Evolutionary conservation across 441 rosid genomes (phyloP).

Genomic region (California macrophylla): DNA sequence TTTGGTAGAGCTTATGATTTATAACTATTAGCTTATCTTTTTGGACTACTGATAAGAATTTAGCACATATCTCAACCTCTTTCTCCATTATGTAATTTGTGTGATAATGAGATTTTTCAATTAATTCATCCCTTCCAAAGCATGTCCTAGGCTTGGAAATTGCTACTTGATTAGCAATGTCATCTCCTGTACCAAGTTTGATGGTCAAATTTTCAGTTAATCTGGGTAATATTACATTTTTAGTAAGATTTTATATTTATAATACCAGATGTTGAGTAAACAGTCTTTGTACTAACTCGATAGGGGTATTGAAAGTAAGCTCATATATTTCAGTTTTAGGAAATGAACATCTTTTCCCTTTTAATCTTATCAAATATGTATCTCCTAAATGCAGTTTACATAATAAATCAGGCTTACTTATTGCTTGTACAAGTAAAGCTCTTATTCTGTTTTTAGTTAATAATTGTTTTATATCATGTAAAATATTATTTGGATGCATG

Average conservation of each 20-base stretch:
- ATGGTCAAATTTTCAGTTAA: not conserved
- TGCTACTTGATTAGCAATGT: not conserved
- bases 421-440: not conserved
- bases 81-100: not conserved
- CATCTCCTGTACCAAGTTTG: not conserved
- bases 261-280: not conserved
- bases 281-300: not conserved
- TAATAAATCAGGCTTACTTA: not conserved
- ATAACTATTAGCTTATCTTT: not conserved
- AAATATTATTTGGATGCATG: conserved; percentile 7
- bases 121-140: not conserved
- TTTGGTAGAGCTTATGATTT: no score
- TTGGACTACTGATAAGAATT: not conserved
- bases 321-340: not conserved
- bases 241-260: not conserved
- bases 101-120: not conserved
- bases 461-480: not conserved
- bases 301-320: not conserved
- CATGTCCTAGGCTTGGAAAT: not conserved
- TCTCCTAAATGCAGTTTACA: not conserved
- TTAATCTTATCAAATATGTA: not conserved
- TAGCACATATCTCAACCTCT: not conserved
- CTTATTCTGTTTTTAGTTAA: not conserved
- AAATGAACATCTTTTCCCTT: not conserved
- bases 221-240: not conserved